Conservation (phyloP, 2,329 filamentous ascomycete genomes). For the Colletotrichum cuscutae region DNA sequence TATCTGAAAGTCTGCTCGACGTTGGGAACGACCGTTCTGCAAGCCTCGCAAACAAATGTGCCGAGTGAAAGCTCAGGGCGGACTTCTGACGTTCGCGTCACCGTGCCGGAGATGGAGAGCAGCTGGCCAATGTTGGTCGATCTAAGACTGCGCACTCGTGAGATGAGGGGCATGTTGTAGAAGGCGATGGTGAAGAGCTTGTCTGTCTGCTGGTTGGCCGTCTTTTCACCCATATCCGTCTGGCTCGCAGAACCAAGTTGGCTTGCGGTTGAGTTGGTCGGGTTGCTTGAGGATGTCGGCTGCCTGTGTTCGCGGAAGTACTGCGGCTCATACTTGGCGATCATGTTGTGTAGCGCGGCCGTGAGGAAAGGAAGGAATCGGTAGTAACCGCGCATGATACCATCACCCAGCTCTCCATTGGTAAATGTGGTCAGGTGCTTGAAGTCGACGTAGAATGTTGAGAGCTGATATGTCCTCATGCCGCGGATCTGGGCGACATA, state of each 20-base stretch:
- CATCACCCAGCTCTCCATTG: conserved; percentile 84
- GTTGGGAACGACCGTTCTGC: conserved; percentile 85
- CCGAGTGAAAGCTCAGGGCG: conserved; percentile 91
- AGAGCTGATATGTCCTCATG: conserved; percentile 79
- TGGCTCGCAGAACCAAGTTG: conserved; percentile 71
- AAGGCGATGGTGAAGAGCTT: conserved; percentile 94
- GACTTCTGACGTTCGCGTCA: conserved; percentile 96
- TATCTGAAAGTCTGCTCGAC: conserved; percentile 98
- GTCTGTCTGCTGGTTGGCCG: conserved; percentile 93
- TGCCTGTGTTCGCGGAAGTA: conserved; percentile 96
- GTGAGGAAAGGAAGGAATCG: conserved; percentile 94
- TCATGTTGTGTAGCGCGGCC: conserved; percentile 88
- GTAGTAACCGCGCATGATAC: conserved; percentile 91
- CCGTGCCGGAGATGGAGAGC: conserved; percentile 95
- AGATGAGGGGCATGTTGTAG: conserved; percentile 91
- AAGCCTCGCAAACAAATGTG: conserved; percentile 91
- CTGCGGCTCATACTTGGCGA: conserved; percentile 91
- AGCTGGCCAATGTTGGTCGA: conserved; percentile 93
- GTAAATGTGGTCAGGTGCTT: conserved; percentile 83
- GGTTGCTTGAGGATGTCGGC: conserved; percentile 78
- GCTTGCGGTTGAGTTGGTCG: conserved; percentile 74
- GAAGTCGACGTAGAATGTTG: conserved; percentile 88
- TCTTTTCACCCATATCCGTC: conserved; percentile 77
- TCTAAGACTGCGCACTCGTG: conserved; percentile 84
- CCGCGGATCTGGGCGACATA: conserved; percentile 87